Conservation (phyloP, 768 basidiomycete genomes). For the Russula griseocarnosa region DNA sequence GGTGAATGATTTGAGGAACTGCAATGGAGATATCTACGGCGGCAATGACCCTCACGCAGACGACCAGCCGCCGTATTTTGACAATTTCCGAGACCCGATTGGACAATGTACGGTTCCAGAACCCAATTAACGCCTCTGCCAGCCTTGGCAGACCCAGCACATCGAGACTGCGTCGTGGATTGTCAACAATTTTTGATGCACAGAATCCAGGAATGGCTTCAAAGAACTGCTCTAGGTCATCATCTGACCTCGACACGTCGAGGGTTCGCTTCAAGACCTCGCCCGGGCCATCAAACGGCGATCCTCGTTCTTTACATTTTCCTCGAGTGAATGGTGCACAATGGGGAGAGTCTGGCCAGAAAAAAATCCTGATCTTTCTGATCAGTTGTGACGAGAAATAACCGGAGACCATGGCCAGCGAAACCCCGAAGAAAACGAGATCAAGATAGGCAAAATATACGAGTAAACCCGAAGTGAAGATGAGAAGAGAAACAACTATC, state of each 20-base stretch:
- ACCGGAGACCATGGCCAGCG: no score
- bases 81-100: background rate
- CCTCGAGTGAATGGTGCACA: no score
- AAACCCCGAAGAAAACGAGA: no score
- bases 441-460: no score
- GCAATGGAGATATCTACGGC: background rate
- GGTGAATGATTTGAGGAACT: background rate
- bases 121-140: background rate
- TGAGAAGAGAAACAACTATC: no score
- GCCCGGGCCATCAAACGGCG: background rate
- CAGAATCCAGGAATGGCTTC: slow-evolving; percentile 4
- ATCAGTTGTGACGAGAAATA: no score
- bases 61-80: background rate
- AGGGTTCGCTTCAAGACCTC: background rate
- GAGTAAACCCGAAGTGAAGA: no score
- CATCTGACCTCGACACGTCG: background rate
- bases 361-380: no score
- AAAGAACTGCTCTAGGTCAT: slow-evolving; percentile 3
- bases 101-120: slow-evolving; percentile 5
- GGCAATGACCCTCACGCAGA: background rate
- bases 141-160: background rate
- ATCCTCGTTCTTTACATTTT: background rate
- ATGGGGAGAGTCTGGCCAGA: no score
- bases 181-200: background rate
- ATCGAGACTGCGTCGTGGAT: background rate